Conservation (phyloP, 75 land plant genomes). For the Selaginella moellendorffii region DNA sequence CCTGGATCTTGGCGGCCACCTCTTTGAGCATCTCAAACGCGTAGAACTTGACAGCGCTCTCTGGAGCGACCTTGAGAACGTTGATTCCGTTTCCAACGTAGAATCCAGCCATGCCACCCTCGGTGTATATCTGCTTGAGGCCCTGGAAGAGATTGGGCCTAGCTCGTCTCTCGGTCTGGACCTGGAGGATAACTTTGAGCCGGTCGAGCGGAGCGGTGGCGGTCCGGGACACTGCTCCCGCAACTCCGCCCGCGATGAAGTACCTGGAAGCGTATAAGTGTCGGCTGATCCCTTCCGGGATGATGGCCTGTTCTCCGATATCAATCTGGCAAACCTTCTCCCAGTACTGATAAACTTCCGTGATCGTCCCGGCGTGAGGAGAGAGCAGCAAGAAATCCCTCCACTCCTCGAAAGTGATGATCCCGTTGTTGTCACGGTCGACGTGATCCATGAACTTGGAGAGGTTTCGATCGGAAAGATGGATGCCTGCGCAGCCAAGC, state of each 20-base stretch:
- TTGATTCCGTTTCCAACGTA: constrained; percentile 87
- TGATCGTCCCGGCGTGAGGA: constrained; percentile 72
- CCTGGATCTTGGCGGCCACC: constrained; percentile 24
- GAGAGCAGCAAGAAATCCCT: constrained; percentile 75
- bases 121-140: constrained; percentile 40
- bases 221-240: constrained; percentile 78
- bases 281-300: constrained; percentile 73
- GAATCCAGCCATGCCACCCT: constrained; percentile 46
- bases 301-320: constrained; percentile 80
- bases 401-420: constrained; percentile 91
- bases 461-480: constrained; percentile 60
- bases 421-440: constrained; percentile 84
- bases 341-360: constrained; percentile 72
- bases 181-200: constrained; percentile 59
- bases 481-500: constrained; percentile 85
- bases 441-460: constrained; percentile 63
- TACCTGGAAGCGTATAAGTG: constrained; percentile 50
- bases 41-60: constrained; percentile 77
- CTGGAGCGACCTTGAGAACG: constrained; percentile 82
- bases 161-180: constrained; percentile 29
- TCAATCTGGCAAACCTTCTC: constrained; percentile 77
- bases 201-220: constrained; percentile 88
- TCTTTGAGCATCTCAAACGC: constrained; percentile 61
- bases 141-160: constrained; percentile 31
- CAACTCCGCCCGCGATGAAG: constrained; percentile 72